Evolutionary conservation across 2,329 filamentous ascomycete genomes (phyloP).

Genomic region (Arachnopeziza araneosa): DNA sequence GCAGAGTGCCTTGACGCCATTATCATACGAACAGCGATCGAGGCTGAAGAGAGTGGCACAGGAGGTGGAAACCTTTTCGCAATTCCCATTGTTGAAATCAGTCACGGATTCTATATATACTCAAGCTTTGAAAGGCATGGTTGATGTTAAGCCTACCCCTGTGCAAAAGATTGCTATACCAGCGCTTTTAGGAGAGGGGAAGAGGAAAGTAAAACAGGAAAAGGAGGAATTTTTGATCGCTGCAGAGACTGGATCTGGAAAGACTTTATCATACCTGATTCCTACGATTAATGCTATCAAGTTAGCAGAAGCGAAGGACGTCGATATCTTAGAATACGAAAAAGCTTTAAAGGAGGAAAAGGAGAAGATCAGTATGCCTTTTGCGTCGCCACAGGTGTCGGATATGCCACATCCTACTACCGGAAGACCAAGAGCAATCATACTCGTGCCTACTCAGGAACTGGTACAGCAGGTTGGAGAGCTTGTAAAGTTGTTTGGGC

Average conservation of each 20-base stretch:
- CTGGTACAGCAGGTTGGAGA: constrained; percentile 81
- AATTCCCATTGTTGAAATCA: constrained; percentile 68
- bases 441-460: constrained; percentile 89
- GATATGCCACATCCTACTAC: constrained; percentile 67
- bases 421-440: constrained; percentile 74
- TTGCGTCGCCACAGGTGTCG: constrained; percentile 50
- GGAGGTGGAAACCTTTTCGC: constrained; percentile 71
- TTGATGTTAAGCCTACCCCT: constrained; percentile 75
- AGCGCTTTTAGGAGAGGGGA: constrained; percentile 56
- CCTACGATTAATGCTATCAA: constrained; percentile 85
- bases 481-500: constrained; percentile 76
- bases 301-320: constrained; percentile 59
- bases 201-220: constrained; percentile 30
- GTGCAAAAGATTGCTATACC: constrained; percentile 89
- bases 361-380: constrained; percentile 49
- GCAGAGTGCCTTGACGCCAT: constrained; percentile 71
- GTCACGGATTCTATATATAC: constrained; percentile 65
- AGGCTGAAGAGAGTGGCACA: constrained; percentile 50
- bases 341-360: constrained; percentile 53
- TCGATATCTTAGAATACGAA: constrained; percentile 51
- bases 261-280: constrained; percentile 88
- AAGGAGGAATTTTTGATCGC: constrained; percentile 69
- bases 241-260: constrained; percentile 94
- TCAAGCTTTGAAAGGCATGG: constrained; percentile 70
- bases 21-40: constrained; percentile 66